Conservation (phyloP, 257 asterid genomes). For the Solanum pennellii region DNA sequence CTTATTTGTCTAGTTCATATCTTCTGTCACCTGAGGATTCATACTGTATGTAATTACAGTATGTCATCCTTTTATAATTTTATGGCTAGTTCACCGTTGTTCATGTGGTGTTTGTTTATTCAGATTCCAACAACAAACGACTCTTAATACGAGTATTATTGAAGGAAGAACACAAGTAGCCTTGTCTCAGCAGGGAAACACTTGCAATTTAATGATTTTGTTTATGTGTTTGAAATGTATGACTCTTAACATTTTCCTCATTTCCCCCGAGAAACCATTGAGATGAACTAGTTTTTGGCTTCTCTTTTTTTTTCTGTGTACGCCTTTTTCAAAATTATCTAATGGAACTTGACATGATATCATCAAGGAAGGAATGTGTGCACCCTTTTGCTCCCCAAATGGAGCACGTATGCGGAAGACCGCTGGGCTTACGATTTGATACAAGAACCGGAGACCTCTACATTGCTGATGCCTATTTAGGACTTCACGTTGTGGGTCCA, state of each 20-base stretch:
- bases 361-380: constrained; percentile 35
- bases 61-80: not conserved
- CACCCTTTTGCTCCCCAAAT: constrained; percentile 40
- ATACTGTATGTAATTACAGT: not conserved
- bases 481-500: constrained; percentile 58
- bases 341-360: not conserved
- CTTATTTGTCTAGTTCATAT: not conserved
- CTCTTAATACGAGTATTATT: not conserved
- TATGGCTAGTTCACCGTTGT: not conserved
- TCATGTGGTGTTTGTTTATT: not conserved
- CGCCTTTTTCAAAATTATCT: not conserved
- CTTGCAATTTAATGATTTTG: not conserved
- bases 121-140: not conserved
- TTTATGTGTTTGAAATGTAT: not conserved
- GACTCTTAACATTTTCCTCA: not conserved
- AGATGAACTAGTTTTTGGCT: not conserved
- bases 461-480: constrained; percentile 72
- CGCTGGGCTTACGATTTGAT: constrained; percentile 52
- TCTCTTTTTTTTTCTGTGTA: not conserved
- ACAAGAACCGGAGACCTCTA: constrained; percentile 48
- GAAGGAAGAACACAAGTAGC: not conserved
- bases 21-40: not conserved
- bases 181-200: not conserved
- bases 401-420: constrained; percentile 76
- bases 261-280: not conserved